Conservation (phyloP, 2,329 filamentous ascomycete genomes). For the Domatiomyces globalis region DNA sequence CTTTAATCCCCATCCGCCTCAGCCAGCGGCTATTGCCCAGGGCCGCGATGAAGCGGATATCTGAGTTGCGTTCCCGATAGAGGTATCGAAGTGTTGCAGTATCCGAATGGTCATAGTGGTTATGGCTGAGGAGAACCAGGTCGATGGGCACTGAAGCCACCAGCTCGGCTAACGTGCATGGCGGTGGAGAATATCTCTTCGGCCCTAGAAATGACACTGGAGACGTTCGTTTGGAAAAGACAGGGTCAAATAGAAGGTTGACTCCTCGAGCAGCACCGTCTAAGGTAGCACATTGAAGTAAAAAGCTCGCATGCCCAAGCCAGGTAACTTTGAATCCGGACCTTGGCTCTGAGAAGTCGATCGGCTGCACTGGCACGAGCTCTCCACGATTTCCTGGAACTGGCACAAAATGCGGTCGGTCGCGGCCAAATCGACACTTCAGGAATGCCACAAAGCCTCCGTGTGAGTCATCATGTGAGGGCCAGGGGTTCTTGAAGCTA, state of each 20-base stretch:
- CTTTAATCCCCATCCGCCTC: constrained; percentile 21
- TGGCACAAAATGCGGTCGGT: constrained; percentile 26
- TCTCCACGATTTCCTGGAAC: constrained; percentile 28
- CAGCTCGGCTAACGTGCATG: constrained; percentile 36
- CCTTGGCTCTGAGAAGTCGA: constrained; percentile 11
- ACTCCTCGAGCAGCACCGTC: constrained; percentile 24
- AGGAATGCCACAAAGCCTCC: constrained; percentile 22
- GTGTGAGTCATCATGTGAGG: constrained; percentile 21
- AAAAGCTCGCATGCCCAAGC: constrained; percentile 38
- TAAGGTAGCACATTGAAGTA: constrained; percentile 28
- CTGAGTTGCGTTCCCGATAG: constrained; percentile 27
- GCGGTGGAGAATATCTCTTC: constrained; percentile 38
- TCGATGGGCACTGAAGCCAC: constrained; percentile 33
- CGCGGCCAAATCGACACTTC: constrained; percentile 18
- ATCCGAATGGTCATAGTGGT: constrained; percentile 45
- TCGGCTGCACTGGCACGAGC: constrained; percentile 28
- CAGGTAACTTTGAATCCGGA: constrained; percentile 32
- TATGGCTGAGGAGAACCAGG: constrained; percentile 39
- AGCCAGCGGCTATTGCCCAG: constrained; percentile 22
- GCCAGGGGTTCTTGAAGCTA: constrained; percentile 38
- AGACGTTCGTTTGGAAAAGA: constrained; percentile 38
- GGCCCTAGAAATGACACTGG: constrained; percentile 36
- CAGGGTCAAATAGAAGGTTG: constrained; percentile 39
- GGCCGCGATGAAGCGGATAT: constrained; percentile 32
- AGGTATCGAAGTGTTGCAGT: constrained; percentile 31